Evolutionary conservation across 768 basidiomycete species (phyloP), one percentile per base, ranked within the genome.

Genomic region (Termitomyces sp.): DNA sequence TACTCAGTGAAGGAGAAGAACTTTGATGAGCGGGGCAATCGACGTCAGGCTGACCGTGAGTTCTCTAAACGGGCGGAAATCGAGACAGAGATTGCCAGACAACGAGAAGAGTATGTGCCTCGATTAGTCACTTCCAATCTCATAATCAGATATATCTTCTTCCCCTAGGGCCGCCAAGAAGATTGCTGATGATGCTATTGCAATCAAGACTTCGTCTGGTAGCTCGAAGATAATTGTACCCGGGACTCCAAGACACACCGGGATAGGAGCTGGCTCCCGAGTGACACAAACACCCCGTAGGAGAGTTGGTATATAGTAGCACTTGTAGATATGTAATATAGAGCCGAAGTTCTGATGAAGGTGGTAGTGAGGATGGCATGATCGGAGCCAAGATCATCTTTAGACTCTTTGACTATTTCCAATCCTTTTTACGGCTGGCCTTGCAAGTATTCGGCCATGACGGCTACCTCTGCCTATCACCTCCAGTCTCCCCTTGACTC

Each of bases 1-100:
- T 98, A 93, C 77, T 95, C 94, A 26, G 95, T 97, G 53, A 90
- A 94, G 69, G 95, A 98, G 75, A 97, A 97, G 80, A 92, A 92
- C 76, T 98, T 98, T 67, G 94, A 97, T 67, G 94, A 91, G 58
- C 77, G 88, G 39, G 88, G 92, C 18, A 84, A 82, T 57, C 79
- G 89, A 51, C 81, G 87, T 10, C 83, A 84, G 59, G 85, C 90
- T 13, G 92, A 95, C 68, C 82, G 88, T 47, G 95, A 98, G 69
- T 97, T 98, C 72, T 92, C 90, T 28, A 92, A 86, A 73, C 85
- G 82, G 68, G 92, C 94, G 1, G 94, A 98, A 71, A 73, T 97
- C 13, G 94, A 98, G 75, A 87, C 86, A 26, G 89, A 95, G 74
- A 96, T 98, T 77, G 92, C 92, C 13, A 81, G 79, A 55, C 84